Conservation (phyloP, 805 yeast genomes). For the Zygosaccharomyces siamensis region DNA sequence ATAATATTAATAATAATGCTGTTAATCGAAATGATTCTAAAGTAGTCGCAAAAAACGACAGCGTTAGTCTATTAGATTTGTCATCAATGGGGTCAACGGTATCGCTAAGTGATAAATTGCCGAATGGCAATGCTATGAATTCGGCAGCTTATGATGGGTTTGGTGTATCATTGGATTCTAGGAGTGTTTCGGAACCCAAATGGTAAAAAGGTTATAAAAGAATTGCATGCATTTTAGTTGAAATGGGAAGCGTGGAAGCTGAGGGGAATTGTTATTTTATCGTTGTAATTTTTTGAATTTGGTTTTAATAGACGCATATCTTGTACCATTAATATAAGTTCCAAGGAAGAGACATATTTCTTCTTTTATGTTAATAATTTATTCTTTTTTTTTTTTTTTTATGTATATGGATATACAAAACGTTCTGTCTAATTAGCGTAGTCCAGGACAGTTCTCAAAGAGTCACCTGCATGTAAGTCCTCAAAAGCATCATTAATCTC, state of each 20-base stretch:
- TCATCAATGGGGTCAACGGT: slow-evolving; percentile 10
- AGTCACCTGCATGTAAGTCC: slow-evolving; percentile 89
- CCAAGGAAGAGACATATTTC: neutral
- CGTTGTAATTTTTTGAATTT: neutral
- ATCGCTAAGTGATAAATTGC: slow-evolving; percentile 6
- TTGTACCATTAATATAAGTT: slow-evolving; percentile 2
- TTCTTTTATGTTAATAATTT: neutral
- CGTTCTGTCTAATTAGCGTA: slow-evolving; percentile 8
- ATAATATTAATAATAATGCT: slow-evolving; percentile 4
- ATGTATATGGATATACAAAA: neutral
- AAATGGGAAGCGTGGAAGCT: neutral
- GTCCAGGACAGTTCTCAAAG: slow-evolving; percentile 85
- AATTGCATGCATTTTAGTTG: slow-evolving; percentile 2
- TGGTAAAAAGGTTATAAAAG: slow-evolving; percentile 12
- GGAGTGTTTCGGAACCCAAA: slow-evolving; percentile 24
- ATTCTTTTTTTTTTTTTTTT: neutral
- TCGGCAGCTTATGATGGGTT: slow-evolving; percentile 11
- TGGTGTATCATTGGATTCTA: slow-evolving; percentile 20
- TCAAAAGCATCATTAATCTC: slow-evolving; percentile 87
- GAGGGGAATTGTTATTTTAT: slow-evolving; percentile 2
- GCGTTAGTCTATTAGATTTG: slow-evolving; percentile 14
- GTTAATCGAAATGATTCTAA: slow-evolving; percentile 7
- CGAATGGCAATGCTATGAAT: neutral
- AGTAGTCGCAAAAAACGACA: slow-evolving; percentile 9
- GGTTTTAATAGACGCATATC: slow-evolving; percentile 7